Evolutionary conservation across 192 early-diverging fungal genomes (phyloP), one percentile per base, ranked within the genome.

Genomic region (Gryganskiella cystojenkinii): DNA sequence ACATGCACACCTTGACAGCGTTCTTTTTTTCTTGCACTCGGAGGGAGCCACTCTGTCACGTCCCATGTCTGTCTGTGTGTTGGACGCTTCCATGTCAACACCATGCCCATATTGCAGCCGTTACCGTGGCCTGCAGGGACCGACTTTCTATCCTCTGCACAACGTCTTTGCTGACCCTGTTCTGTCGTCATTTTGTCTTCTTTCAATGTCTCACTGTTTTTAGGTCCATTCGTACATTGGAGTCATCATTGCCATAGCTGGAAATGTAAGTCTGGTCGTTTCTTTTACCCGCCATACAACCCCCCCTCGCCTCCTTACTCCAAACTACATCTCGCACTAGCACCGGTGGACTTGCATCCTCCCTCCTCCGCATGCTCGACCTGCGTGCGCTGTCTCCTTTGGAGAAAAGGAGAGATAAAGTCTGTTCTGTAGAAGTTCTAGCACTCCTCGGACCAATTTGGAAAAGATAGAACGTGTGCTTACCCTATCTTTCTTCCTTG

Each of bases 231-330:
- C 88, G 45, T 84, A 85, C 61, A 88, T 90, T 60, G 89, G 89
- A 24, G 88, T 90, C 5, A 67, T 87, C 30, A 85, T 90, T 34
- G 87, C 89, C 63, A 82, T 90, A 19, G 71, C 76, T 55, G 89
- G 89, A 40, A 90, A 90, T 72, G 87, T 89, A 81, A 72, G 84
- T 59, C 27, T 54, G n/a, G n/a, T n/a, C n/a, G n/a, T n/a, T n/a
- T n/a, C n/a, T n/a, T n/a, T n/a, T n/a, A n/a, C n/a, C n/a, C n/a
- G n/a, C n/a, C n/a, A n/a, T n/a, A n/a, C n/a, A n/a, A n/a, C n/a
- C n/a, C n/a, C n/a, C n/a, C n/a, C n/a, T 43, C 10, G 25, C 40
- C n/a, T 22, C 40, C 34, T 60, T n/a, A 44, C 59, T 40, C 19
- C 40, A 28, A 13, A 4, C 17, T 22, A 6, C 37, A 34, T 42